A percentile compares a stretch with the other conserved stretches of the same genome.
These are phyloP conservation scores for Lumnitzera littorea DNA, from an alignment of 345 rosid genomes.

Conservation along the genomic window DNA sequence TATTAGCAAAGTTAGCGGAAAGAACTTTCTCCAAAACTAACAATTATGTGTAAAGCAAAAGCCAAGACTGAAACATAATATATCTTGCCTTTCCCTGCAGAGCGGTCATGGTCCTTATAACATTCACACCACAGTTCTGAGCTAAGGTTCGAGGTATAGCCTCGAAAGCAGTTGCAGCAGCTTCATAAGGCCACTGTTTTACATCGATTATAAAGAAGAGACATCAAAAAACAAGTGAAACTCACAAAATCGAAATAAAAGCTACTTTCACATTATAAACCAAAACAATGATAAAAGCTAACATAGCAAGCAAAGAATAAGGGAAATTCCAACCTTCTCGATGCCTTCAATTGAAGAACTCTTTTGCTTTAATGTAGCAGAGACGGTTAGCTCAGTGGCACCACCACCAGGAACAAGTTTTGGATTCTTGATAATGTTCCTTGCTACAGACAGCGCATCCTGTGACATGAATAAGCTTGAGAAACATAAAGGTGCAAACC, in stretches of 20 bases:
- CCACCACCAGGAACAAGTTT: constrained; percentile 96
- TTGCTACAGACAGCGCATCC: constrained; percentile 98
- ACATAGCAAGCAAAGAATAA: not conserved
- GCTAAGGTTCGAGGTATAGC: constrained; percentile 89
- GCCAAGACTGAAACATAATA: not conserved
- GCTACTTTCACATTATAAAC: not conserved
- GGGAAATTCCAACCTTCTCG: constrained; percentile 52
- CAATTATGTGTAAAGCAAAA: not conserved
- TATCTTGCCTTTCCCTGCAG: constrained; percentile 76
- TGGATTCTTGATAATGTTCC: constrained; percentile 94
- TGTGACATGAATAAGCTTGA: constrained; percentile 20
- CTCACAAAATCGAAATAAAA: not conserved
- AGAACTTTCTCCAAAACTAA: not conserved
- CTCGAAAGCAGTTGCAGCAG: constrained; percentile 95
- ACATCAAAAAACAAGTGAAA: not conserved
- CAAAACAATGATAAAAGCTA: too few relatives aligned
- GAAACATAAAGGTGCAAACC: not conserved
- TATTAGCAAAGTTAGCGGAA: constrained; percentile 1
- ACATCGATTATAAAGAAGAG: not conserved
- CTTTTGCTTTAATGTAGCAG: constrained; percentile 87
- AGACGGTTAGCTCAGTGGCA: constrained; percentile 85
- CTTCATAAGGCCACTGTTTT: constrained; percentile 94
- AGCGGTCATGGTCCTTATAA: constrained; percentile 75
- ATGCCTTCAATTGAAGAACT: constrained; percentile 88
- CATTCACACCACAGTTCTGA: constrained; percentile 78